Percentiles rank a stretch among this genome's conserved stretches.
Conservation (phyloP, 495 filamentous ascomycete genomes). For the Chaetomium tenue region DNA sequence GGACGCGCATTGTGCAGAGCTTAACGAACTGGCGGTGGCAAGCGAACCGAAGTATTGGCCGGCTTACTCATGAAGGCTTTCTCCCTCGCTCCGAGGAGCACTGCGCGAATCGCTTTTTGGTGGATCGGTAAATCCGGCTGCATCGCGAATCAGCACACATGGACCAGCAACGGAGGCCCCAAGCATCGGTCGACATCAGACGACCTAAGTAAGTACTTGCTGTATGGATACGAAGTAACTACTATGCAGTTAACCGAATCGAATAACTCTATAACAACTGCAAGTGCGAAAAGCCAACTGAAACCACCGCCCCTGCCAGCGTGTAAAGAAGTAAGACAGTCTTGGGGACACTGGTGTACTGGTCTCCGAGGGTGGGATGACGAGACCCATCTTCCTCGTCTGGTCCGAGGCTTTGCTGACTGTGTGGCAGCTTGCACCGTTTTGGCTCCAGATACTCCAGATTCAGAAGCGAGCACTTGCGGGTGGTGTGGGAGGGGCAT, state of each 20-base stretch:
- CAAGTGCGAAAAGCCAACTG: neutral
- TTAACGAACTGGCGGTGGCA: conserved; percentile 3
- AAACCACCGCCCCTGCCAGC: neutral
- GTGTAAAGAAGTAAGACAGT: neutral
- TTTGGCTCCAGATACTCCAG: neutral
- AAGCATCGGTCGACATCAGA: too few relatives aligned
- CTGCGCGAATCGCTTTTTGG: neutral
- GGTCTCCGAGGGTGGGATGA: neutral
- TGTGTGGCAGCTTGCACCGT: neutral
- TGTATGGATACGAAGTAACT: too few relatives aligned
- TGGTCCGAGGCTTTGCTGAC: neutral
- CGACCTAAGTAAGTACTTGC: too few relatives aligned
- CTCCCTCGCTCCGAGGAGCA: neutral
- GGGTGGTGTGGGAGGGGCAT: neutral
- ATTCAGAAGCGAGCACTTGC: neutral
- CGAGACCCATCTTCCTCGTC: neutral
- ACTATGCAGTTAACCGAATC: too few relatives aligned
- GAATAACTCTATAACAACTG: too few relatives aligned
- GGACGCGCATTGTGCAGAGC: conserved; percentile 15
- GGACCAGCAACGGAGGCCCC: too few relatives aligned
- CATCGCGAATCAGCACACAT: neutral
- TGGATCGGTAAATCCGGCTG: neutral
- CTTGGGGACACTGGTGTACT: neutral
- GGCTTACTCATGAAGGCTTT: conserved; percentile 7
- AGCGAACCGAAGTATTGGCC: conserved; percentile 16